Conservation (phyloP, 225 moss, liverwort and hornwort genomes). For the Sphagnum tenellum region DNA sequence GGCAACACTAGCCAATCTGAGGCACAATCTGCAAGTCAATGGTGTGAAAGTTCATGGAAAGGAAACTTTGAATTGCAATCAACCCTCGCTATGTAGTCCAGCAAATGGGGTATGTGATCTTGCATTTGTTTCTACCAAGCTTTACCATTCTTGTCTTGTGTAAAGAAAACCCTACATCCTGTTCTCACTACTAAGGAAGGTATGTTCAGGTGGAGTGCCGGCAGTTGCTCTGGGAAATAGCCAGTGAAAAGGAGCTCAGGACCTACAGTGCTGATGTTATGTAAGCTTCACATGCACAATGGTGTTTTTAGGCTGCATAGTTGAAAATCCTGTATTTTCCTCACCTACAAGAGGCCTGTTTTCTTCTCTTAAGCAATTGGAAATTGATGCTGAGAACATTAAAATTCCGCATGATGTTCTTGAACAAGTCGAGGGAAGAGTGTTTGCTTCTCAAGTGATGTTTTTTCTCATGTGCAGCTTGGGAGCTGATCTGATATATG, state of each 20-base stretch:
- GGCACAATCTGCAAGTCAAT: slow-evolving; percentile 65
- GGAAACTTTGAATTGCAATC: slow-evolving; percentile 11
- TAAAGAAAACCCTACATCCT: too few species aligned
- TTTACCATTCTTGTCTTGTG: too few species aligned
- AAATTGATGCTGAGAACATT: too few species aligned
- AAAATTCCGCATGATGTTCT: too few species aligned
- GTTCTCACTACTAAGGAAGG: too few species aligned
- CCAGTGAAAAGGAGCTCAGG: slow-evolving; percentile 42
- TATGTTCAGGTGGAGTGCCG: slow-evolving; percentile 47
- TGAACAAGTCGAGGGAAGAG: too few species aligned
- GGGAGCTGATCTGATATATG: slow-evolving; percentile 83
- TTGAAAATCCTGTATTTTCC: too few species aligned
- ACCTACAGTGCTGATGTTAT: slow-evolving; percentile 54
- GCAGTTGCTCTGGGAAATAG: slow-evolving; percentile 66
- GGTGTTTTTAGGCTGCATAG: too few species aligned
- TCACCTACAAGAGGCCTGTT: too few species aligned
- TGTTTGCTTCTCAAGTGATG: background rate
- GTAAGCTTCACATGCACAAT: slow-evolving; percentile 25
- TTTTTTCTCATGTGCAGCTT: slow-evolving; percentile 28
- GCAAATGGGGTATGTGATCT: too few species aligned
- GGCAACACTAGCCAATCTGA: slow-evolving; percentile 59
- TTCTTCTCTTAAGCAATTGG: too few species aligned
- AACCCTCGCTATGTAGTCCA: background rate
- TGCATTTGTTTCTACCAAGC: too few species aligned
- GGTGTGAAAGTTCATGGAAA: slow-evolving; percentile 35